These are phyloP conservation scores for Roridomyces roridus DNA, from an alignment of 768 basidiomycete genomes.

Conservation along the genomic window DNA sequence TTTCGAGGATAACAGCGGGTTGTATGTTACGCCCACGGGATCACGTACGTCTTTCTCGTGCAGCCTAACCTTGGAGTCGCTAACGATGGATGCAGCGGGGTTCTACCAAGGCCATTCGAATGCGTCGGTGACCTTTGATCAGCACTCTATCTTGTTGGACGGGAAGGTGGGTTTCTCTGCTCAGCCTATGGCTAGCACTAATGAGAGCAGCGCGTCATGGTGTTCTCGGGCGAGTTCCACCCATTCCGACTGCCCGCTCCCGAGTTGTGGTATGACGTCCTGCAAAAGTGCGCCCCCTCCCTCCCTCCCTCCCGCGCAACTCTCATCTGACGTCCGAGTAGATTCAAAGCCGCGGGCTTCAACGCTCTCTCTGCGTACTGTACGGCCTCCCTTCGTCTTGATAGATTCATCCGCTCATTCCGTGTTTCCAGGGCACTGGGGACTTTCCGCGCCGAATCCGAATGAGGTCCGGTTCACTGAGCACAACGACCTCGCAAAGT, in stretches of 20 bases:
- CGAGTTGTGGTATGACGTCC: constrained; percentile 69
- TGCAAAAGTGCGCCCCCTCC: constrained; percentile 51
- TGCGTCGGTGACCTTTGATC: constrained; percentile 41
- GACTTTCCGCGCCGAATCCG: constrained; percentile 62
- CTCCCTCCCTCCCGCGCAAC: background rate
- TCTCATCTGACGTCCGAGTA: background rate
- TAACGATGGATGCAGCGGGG: constrained; percentile 13
- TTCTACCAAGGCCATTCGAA: constrained; percentile 35
- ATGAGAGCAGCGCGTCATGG: constrained; percentile 48
- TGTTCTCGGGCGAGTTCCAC: constrained; percentile 74
- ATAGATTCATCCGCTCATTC: constrained; percentile 29
- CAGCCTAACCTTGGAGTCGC: background rate
- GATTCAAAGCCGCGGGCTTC: constrained; percentile 66
- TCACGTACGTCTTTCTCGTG: constrained; percentile 12
- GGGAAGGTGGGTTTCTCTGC: constrained; percentile 33
- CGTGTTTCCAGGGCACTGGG: constrained; percentile 60
- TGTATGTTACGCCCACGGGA: constrained; percentile 21
- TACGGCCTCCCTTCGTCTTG: constrained; percentile 44
- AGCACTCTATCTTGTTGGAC: constrained; percentile 42
- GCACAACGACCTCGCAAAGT: constrained; percentile 62
- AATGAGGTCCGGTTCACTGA: constrained; percentile 63
- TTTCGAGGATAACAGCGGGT: constrained; percentile 16
- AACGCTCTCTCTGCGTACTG: constrained; percentile 70
- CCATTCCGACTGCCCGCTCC: constrained; percentile 71
- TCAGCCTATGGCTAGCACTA: background rate